Base-by-base conservation (phyloP, 1,284 basidiomycete genomes). In the Ceratobasidium sp. region DNA sequence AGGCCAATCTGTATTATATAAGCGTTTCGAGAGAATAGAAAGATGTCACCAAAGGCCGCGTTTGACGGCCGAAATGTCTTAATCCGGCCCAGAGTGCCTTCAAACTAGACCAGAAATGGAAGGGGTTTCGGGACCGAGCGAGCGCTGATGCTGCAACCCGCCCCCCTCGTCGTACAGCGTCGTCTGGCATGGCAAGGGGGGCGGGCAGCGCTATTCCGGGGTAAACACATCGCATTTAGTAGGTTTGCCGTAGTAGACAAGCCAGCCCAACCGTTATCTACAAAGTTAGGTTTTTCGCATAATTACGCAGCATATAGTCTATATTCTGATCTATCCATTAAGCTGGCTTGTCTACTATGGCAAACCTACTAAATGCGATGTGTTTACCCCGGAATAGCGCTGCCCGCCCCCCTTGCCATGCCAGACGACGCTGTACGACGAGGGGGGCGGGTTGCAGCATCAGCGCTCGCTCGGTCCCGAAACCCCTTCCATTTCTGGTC, bases 1-100 rank as follows among this genome's bases (percentile, higher is more conserved):
- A 21, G 47, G 47, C 47, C 47, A 50, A 7, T 50, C n/a, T 50
- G 47, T 50, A 50, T 50, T 50, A 50, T 50, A 50, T 50, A 50
- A 50, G 47, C 47, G 47, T 50, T 50, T 50, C 23, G 47, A 50
- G 8, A 50, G 47, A 8, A 50, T 50, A 50, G n/a, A 50, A 50
- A 50, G 23, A 50, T 50, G n/a, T 50, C 47, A 50, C 47, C 47
- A 50, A 50, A 50, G 47, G 47, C 47, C 47, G 47, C 47, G 6
- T 50, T 21, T 11, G 47, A 50, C n/a, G n/a, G 47, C 47, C 47
- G 16, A 50, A 50, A 50, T 8, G 47, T 50, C 47, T n/a, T 8
- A n/a, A 50, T 8, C 7, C 7, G 47, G 47, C 47, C 47, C n/a
- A n/a, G 7, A 6, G 47, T 14, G 47, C 47, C 47, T 11, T 50